phyloP scores from a whole-genome alignment of 345 rosid genomes.

The Eutrema japonicum region DNA sequence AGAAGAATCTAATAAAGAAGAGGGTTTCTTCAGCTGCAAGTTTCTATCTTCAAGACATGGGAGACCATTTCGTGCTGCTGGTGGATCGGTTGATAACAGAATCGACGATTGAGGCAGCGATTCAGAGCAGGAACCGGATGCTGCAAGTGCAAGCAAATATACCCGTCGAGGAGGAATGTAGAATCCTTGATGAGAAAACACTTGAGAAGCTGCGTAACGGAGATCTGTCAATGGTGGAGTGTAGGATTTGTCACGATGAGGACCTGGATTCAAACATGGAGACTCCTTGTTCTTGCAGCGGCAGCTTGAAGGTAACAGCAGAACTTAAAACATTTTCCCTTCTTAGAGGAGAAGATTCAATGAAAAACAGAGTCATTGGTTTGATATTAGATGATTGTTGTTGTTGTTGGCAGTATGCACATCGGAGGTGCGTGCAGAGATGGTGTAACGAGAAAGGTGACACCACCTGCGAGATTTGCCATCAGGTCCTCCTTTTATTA shows the following conservation, averaged over 20 bases:
- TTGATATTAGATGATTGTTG: slow-evolving; percentile 14
- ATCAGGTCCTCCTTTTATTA: slow-evolving; percentile 53
- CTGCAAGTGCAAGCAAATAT: slow-evolving; percentile 54
- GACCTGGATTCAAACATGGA: slow-evolving; percentile 87
- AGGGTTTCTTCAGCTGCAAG: slow-evolving; percentile 31
- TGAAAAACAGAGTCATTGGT: not conserved
- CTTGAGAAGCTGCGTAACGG: slow-evolving; percentile 43
- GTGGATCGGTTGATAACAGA: slow-evolving; percentile 90
- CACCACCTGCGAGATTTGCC: slow-evolving; percentile 86
- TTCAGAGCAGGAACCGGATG: slow-evolving; percentile 66
- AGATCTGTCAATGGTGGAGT: slow-evolving; percentile 65
- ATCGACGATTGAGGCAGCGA: slow-evolving; percentile 79
- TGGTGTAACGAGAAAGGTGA: slow-evolving; percentile 98
- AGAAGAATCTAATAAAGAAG: slow-evolving; percentile 5
- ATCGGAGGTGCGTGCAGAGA: slow-evolving; percentile 82
- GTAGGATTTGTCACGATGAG: slow-evolving; percentile 96
- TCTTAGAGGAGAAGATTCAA: not conserved
- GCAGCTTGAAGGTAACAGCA: slow-evolving; percentile 74
- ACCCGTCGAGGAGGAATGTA: slow-evolving; percentile 45
- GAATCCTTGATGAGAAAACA: slow-evolving; percentile 47
- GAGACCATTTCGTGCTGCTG: slow-evolving; percentile 89
- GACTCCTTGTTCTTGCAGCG: slow-evolving; percentile 86
- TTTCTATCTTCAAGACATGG: slow-evolving; percentile 52
- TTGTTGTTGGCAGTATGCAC: slow-evolving; percentile 66
- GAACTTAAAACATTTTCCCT: not conserved